Evolutionary conservation across 768 basidiomycete species (phyloP).

Genomic region (Nidularia pulvinata): DNA sequence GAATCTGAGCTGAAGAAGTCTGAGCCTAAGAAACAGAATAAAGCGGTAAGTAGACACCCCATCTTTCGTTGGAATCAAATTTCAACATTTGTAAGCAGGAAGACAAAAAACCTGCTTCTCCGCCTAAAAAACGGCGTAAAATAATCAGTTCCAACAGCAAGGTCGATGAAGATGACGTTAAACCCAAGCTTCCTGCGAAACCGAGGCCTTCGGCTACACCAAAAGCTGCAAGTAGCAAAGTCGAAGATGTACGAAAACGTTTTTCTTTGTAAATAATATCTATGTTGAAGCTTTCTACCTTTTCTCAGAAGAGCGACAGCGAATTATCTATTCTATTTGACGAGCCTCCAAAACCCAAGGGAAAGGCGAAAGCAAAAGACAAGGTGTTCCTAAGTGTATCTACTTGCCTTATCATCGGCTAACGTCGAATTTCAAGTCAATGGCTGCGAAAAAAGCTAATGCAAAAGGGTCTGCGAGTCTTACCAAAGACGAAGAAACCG

Average conservation of each 20-base stretch:
- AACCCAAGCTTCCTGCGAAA: too few relatives aligned
- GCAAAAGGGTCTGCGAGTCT: slow-evolving; percentile 24
- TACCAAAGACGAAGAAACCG: slow-evolving; percentile 69
- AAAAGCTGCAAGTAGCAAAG: neutral
- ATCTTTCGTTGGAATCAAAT: too few relatives aligned
- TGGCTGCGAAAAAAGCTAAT: too few relatives aligned
- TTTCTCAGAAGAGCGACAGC: slow-evolving; percentile 48
- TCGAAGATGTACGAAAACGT: neutral
- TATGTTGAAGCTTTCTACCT: neutral
- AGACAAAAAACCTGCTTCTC: too few relatives aligned
- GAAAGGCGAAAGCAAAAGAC: slow-evolving; percentile 29
- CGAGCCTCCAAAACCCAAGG: slow-evolving; percentile 48
- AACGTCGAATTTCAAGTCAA: too few relatives aligned
- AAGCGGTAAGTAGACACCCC: too few relatives aligned
- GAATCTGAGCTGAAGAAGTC: too few relatives aligned
- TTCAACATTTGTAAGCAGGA: too few relatives aligned
- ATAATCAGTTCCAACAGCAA: neutral
- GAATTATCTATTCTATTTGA: slow-evolving; percentile 62
- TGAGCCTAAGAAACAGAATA: neutral
- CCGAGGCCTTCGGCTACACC: neutral
- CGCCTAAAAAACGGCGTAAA: neutral
- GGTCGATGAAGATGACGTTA: too few relatives aligned
- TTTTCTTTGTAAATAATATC: neutral
- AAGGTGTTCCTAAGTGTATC: too few relatives aligned
- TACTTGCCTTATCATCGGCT: too few relatives aligned